Conservation (phyloP, 2,329 filamentous ascomycete species). For the Rutstroemia sp. region DNA sequence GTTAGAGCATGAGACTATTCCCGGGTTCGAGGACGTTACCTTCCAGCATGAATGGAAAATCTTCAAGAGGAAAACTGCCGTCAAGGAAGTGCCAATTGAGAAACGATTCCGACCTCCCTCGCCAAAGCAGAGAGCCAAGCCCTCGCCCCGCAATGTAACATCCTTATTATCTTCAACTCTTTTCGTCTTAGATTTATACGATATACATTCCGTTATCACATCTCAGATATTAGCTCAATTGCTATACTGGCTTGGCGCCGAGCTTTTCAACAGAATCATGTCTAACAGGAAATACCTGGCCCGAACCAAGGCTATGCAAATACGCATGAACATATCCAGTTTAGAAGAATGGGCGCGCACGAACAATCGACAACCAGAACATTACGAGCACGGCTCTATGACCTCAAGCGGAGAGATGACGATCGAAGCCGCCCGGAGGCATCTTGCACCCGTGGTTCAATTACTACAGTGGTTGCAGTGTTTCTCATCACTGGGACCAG, state of each 20-base stretch:
- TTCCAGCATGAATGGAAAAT: slow-evolving; percentile 99
- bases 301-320: slow-evolving; percentile 98
- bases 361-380: slow-evolving; percentile 91
- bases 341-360: slow-evolving; percentile 92
- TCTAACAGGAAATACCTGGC: slow-evolving; percentile 91
- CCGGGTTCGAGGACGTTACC: slow-evolving; percentile 90
- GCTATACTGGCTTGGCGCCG: slow-evolving; percentile 91
- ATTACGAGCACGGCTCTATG: slow-evolving; percentile 89
- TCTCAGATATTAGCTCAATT: slow-evolving; percentile 88
- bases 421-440: slow-evolving; percentile 72
- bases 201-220: slow-evolving; percentile 94
- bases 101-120: slow-evolving; percentile 89
- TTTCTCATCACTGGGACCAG: slow-evolving; percentile 80
- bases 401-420: slow-evolving; percentile 79
- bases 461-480: slow-evolving; percentile 96
- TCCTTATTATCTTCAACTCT: slow-evolving; percentile 91
- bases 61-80: slow-evolving; percentile 83
- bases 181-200: slow-evolving; percentile 97
- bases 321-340: slow-evolving; percentile 95
- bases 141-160: slow-evolving; percentile 89
- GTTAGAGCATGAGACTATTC: slow-evolving; percentile 96
- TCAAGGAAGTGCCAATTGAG: slow-evolving; percentile 83
- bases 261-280: slow-evolving; percentile 97
- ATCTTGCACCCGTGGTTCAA: slow-evolving; percentile 86
- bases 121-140: slow-evolving; percentile 84